Evolutionary conservation across 1,139 yeast species (phyloP), one percentile per base, ranked within the genome.

Genomic region (Wickerhamomyces sp.): DNA sequence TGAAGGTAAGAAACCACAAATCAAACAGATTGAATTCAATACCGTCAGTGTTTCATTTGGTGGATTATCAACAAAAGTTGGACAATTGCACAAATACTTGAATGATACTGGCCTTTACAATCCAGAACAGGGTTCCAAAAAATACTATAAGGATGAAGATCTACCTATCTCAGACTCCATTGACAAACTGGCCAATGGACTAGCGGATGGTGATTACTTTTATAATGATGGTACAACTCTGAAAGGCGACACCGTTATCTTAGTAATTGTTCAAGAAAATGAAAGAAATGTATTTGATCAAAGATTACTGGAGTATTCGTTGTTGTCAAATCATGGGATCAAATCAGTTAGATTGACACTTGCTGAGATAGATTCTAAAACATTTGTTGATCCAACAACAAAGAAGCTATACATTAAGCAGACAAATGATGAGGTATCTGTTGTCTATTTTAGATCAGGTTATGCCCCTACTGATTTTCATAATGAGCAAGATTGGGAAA

Each of bases 31-130:
- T 44, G 99, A 93, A 63, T 93, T 91, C 69, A 93, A 93, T 65
- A 90, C 99, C 1, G 91, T 93, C 4, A 85, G 96, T 58, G 96
- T 93, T 2, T 90, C 98, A 1, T 93, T 93, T 71, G 97, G 95
- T 26, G 97, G 95, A 0, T 72, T 93, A 45, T 84, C 96, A 1
- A 66, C 89, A 13, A 85, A 84, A 60, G 91, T 89, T 23, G 87
- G 95, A 23, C 73, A 78, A 56, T 69, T 88, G 49, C 99, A 93
- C 64, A 67, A 74, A 34, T 87, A 74, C 56, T 67, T 84, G 59
- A 84, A 84, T 58, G 62, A 67, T 7, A 61, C 71, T 10, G 90
- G 89, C 6, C 64, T 64, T 13, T 85, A 84, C 56, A 73, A 72
- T 44, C 52, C 59, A 13, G 53, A 59, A 23, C 35, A 68, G 36